A percentile compares a stretch with the other conserved stretches of the same genome.
Evolutionary conservation across 768 basidiomycete genomes (phyloP).

Genomic region (Trametes sanguinea): DNA sequence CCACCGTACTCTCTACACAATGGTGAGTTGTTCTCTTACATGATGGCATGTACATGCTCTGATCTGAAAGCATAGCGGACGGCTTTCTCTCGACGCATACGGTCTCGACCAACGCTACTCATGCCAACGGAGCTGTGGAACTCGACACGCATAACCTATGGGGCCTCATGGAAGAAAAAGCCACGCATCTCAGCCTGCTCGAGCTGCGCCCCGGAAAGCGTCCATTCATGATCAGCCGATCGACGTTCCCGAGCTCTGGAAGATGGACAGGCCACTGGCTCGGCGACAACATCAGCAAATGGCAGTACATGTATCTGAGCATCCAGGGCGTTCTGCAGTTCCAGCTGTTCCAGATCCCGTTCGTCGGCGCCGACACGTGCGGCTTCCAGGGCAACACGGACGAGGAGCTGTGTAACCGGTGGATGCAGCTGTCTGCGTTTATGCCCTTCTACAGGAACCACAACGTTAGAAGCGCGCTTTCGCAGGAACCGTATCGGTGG

Average conservation of each 20-base stretch:
- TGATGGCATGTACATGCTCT: slow-evolving; percentile 2
- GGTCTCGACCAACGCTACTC: slow-evolving; percentile 72
- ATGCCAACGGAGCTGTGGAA: slow-evolving; percentile 60
- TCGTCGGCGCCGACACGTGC: slow-evolving; percentile 81
- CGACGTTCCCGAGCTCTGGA: slow-evolving; percentile 68
- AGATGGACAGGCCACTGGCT: slow-evolving; percentile 78
- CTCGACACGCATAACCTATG: slow-evolving; percentile 72
- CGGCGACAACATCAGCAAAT: slow-evolving; percentile 76
- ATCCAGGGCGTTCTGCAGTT: slow-evolving; percentile 82
- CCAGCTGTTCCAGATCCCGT: slow-evolving; percentile 81
- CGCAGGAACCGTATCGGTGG: slow-evolving; percentile 85
- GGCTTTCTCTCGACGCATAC: slow-evolving; percentile 57
- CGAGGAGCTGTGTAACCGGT: slow-evolving; percentile 80
- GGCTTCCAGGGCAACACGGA: slow-evolving; percentile 71
- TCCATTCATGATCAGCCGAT: slow-evolving; percentile 72
- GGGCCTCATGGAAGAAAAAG: slow-evolving; percentile 70
- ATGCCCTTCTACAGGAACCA: slow-evolving; percentile 84
- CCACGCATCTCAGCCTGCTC: slow-evolving; percentile 61
- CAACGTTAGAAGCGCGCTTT: slow-evolving; percentile 60
- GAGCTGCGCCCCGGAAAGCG: slow-evolving; percentile 57
- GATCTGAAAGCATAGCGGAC: slow-evolving; percentile 36
- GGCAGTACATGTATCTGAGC: slow-evolving; percentile 69
- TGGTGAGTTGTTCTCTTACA: slow-evolving; percentile 39
- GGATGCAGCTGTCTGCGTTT: slow-evolving; percentile 88
- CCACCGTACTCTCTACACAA: slow-evolving; percentile 77